Evolutionary conservation across 2,329 filamentous ascomycete species (phyloP).

Genomic region (Xylariaceae sp.): DNA sequence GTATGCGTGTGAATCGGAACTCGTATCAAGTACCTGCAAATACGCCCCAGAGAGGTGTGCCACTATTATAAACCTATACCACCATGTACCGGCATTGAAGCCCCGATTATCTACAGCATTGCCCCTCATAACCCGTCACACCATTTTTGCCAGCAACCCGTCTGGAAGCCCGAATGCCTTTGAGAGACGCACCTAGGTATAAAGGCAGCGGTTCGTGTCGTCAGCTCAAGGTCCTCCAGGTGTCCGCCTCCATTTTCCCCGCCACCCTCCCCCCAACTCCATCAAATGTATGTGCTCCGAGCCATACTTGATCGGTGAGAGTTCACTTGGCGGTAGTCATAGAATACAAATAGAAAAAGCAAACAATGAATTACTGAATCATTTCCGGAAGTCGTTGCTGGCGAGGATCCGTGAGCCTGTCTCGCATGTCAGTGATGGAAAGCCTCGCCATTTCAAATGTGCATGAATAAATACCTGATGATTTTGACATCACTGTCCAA

Average conservation of each 20-base stretch:
- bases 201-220: not conserved
- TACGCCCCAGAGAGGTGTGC: not conserved
- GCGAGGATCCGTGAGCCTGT: conserved; percentile 54
- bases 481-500: conserved; percentile 69
- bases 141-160: not conserved
- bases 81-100: not conserved
- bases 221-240: conserved; percentile 4
- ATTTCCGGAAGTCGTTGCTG: conserved; percentile 43
- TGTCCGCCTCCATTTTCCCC: not conserved
- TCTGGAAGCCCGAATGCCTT: not conserved
- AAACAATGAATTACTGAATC: conserved; percentile 17
- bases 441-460: not conserved
- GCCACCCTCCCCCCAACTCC: conserved; percentile 2
- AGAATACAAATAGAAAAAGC: conserved; percentile 2
- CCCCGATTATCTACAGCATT: conserved; percentile 6
- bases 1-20: not conserved
- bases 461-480: conserved; percentile 49
- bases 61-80: conserved; percentile 1
- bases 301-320: not conserved
- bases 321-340: not conserved
- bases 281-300: not conserved
- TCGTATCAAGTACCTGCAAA: not conserved
- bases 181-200: not conserved
- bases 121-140: conserved; percentile 1
- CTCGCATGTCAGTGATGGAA: conserved; percentile 23